Conservation (phyloP, 176 grass and related monocot genomes). For the Phragmites australis region DNA sequence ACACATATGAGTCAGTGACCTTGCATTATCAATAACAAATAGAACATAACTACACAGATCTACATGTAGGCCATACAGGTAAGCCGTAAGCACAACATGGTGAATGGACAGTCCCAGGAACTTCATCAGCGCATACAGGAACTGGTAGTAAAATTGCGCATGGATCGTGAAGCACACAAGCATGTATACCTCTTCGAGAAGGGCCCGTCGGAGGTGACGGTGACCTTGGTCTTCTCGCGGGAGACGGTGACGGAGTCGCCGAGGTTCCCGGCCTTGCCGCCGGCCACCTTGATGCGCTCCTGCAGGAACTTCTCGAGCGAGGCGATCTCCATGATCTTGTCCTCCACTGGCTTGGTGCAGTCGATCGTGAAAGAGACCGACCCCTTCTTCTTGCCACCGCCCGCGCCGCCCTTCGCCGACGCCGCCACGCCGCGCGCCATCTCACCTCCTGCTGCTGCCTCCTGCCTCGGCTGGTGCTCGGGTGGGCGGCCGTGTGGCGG, state of each 20-base stretch:
- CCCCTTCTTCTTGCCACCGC: slow-evolving; percentile 69
- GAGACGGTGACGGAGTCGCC: slow-evolving; percentile 71
- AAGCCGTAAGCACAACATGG: background rate
- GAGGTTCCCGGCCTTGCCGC: slow-evolving; percentile 84
- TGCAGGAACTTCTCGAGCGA: slow-evolving; percentile 95
- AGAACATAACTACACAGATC: background rate
- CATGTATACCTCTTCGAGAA: slow-evolving; percentile 74
- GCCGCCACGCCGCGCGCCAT: background rate
- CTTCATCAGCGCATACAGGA: background rate
- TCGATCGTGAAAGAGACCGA: slow-evolving; percentile 75
- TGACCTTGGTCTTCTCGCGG: slow-evolving; percentile 81
- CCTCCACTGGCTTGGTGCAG: slow-evolving; percentile 90
- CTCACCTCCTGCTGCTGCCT: background rate
- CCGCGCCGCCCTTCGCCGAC: background rate
- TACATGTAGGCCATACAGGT: background rate
- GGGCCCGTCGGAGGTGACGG: slow-evolving; percentile 72
- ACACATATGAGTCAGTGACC: background rate
- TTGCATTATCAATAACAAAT: background rate
- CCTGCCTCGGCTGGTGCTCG: slow-evolving; percentile 18
- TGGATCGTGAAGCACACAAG: background rate
- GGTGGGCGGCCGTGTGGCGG: slow-evolving; percentile 23
- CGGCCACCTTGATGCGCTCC: slow-evolving; percentile 91
- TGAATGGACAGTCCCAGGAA: background rate
- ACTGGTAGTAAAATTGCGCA: background rate
- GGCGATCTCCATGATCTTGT: slow-evolving; percentile 95